Percentiles rank a stretch among this genome's conserved stretches.
phyloP scores from a whole-genome alignment of 306 rosid genomes.

The Rubus parviflorus region DNA sequence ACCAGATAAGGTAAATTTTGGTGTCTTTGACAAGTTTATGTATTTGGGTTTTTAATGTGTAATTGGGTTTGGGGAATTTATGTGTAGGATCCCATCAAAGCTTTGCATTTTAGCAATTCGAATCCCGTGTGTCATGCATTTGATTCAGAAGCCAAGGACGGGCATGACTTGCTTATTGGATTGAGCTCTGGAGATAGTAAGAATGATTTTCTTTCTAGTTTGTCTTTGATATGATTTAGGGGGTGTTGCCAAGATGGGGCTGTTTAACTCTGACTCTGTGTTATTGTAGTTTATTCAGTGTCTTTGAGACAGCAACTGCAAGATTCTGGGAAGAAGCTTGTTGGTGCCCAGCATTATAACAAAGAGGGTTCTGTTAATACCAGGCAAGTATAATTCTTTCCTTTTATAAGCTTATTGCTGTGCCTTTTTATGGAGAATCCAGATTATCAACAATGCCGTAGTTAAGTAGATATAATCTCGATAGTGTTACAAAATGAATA shows the following conservation, averaged over 20 bases:
- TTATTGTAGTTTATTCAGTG: conserved; percentile 81
- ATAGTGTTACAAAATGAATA: not conserved
- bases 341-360: conserved; percentile 91
- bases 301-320: conserved; percentile 98
- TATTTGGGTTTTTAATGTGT: conserved; percentile 31
- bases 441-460: not conserved
- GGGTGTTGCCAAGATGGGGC: conserved; percentile 13
- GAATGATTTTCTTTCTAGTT: not conserved
- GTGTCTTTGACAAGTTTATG: conserved; percentile 26
- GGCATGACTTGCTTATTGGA: conserved; percentile 94
- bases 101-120: conserved; percentile 87
- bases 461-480: not conserved
- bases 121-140: conserved; percentile 88
- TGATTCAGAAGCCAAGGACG: conserved; percentile 92
- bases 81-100: conserved; percentile 89
- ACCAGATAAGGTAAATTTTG: conserved; percentile 72
- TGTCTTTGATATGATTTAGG: conserved; percentile 21
- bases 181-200: conserved; percentile 93
- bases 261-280: conserved; percentile 1
- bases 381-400: conserved; percentile 57
- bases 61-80: not conserved
- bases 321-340: conserved; percentile 96
- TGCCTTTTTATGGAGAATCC: not conserved
- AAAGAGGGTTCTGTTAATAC: conserved; percentile 85
- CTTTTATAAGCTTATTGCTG: not conserved